Conservation (phyloP, 2,329 filamentous ascomycete species). For the Neospermospora avenae region DNA sequence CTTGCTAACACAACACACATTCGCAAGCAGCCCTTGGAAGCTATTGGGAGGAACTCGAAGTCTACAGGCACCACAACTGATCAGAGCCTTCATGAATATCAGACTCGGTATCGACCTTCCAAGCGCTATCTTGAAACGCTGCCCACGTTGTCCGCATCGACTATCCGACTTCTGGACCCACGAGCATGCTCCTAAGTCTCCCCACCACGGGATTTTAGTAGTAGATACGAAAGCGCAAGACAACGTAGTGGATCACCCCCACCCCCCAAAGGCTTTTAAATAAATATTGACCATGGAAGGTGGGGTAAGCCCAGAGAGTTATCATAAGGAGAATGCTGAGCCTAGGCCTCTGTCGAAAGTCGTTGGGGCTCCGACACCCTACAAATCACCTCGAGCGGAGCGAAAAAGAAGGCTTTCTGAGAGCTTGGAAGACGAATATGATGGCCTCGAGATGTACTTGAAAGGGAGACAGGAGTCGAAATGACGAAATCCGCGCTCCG, state of each 20-base stretch:
- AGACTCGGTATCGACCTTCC: too few relatives aligned
- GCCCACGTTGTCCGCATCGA: slow-evolving; percentile 14
- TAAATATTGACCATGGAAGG: too few relatives aligned
- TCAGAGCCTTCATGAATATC: too few relatives aligned
- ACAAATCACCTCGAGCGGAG: background rate
- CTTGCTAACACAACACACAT: too few relatives aligned
- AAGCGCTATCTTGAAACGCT: too few relatives aligned
- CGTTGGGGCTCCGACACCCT: background rate
- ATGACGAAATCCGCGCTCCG: too few relatives aligned
- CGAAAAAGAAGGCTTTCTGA: background rate
- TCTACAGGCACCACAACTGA: too few relatives aligned
- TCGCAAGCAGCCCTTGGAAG: too few relatives aligned
- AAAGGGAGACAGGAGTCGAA: background rate
- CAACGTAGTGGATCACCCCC: background rate
- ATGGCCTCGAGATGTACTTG: background rate
- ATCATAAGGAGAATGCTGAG: background rate
- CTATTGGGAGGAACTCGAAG: too few relatives aligned
- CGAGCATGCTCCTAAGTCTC: background rate
- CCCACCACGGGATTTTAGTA: too few relatives aligned
- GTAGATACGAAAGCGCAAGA: background rate
- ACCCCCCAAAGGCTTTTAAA: background rate
- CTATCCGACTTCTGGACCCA: slow-evolving; percentile 11
- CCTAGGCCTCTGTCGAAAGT: background rate
- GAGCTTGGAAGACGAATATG: background rate
- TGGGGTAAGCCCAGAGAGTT: background rate